These are phyloP conservation scores for Malus orientalis DNA, from an alignment of 306 rosid species.

Conservation along the genomic window DNA sequence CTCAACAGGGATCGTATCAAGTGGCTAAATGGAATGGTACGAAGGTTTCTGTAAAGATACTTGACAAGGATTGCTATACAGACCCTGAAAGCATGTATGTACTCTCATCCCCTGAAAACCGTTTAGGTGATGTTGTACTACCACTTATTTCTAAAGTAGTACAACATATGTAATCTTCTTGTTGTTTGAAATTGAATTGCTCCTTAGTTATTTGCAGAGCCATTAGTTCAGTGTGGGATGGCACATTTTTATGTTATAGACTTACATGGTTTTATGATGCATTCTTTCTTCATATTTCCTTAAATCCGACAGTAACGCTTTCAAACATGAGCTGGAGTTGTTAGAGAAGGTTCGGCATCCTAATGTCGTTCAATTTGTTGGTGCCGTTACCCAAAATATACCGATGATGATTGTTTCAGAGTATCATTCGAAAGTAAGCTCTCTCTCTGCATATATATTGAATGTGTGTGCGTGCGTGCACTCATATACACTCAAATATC, in stretches of 20 bases:
- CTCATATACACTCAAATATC: background rate
- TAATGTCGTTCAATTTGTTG: constrained; percentile 93
- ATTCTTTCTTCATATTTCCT: constrained; percentile 8
- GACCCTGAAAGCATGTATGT: constrained; percentile 86
- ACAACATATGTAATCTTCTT: background rate
- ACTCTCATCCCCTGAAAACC: background rate
- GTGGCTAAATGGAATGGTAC: constrained; percentile 99
- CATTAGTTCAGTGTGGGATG: background rate
- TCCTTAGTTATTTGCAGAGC: background rate
- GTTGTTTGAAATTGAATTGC: background rate
- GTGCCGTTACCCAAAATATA: constrained; percentile 95
- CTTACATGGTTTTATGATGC: constrained; percentile 12
- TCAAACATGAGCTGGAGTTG: constrained; percentile 83
- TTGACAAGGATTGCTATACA: constrained; percentile 76
- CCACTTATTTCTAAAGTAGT: constrained; percentile 7
- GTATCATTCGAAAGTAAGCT: constrained; percentile 78
- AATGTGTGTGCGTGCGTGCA: background rate
- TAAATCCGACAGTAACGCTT: constrained; percentile 52
- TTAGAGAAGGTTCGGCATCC: constrained; percentile 98
- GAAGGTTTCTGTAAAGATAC: constrained; percentile 89
- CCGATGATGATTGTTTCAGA: constrained; percentile 99
- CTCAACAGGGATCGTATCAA: constrained; percentile 76
- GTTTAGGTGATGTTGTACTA: background rate
- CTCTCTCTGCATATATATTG: background rate
- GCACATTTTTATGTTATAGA: background rate